A percentile compares a stretch with the other conserved stretches of the same genome.
These are phyloP conservation scores for Gnomoniopsis sp. DNA, from an alignment of 2,329 filamentous ascomycete genomes.

Conservation along the genomic window DNA sequence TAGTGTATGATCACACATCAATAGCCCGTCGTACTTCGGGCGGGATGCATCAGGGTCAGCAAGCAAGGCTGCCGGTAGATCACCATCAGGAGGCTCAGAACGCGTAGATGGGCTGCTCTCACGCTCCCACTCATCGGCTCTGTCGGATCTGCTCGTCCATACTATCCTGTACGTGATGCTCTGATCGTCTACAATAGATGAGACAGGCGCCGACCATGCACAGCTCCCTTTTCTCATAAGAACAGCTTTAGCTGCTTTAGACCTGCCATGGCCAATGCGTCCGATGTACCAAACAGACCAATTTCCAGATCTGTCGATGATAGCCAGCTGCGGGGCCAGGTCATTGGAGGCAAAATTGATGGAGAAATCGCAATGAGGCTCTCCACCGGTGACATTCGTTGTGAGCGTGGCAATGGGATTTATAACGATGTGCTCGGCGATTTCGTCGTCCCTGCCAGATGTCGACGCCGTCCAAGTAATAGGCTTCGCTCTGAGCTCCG, in stretches of 20 bases:
- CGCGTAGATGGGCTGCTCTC: constrained; percentile 11
- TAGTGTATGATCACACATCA: constrained; percentile 12
- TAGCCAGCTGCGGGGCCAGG: constrained; percentile 57
- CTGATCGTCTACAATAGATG: constrained; percentile 27
- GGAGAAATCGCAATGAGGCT: constrained; percentile 57
- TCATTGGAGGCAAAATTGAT: constrained; percentile 56
- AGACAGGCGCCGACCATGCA: constrained; percentile 18
- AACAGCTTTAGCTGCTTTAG: constrained; percentile 31
- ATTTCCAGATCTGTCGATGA: constrained; percentile 61
- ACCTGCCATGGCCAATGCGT: constrained; percentile 32
- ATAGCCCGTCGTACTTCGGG: constrained; percentile 7
- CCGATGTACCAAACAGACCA: constrained; percentile 67
- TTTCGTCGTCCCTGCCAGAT: constrained; percentile 21
- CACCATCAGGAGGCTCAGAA: background rate
- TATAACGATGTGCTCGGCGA: constrained; percentile 50
- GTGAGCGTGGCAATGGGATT: constrained; percentile 54
- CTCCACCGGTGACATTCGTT: constrained; percentile 49
- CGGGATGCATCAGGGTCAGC: background rate
- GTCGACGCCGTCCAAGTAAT: constrained; percentile 21
- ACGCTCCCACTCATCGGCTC: constrained; percentile 23
- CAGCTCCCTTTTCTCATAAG: constrained; percentile 18
- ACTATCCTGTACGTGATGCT: constrained; percentile 40
- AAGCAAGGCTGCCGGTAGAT: constrained; percentile 1
- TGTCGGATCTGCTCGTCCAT: constrained; percentile 24
- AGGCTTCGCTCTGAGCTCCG: constrained; percentile 42